Evolutionary conservation across 805 yeast genomes (phyloP).

Genomic region (Lipomyces japonicus): DNA sequence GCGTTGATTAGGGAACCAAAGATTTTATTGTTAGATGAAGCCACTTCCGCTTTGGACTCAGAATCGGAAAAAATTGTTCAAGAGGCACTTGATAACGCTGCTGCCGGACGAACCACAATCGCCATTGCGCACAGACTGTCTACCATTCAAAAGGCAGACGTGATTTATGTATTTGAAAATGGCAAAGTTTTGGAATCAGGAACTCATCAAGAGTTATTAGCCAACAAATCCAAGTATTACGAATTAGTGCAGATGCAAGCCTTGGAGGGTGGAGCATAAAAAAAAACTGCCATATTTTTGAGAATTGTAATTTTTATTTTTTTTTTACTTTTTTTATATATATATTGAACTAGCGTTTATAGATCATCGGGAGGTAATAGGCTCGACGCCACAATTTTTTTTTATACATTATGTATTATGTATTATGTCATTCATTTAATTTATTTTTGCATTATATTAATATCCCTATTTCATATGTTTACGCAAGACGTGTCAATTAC

Average conservation of each 20-base stretch:
- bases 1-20: conserved; percentile 66
- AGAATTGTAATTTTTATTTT: not conserved
- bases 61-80: conserved; percentile 78
- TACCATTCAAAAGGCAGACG: conserved; percentile 60
- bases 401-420: no score
- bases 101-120: conserved; percentile 67
- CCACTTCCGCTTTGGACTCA: conserved; percentile 61
- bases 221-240: conserved; percentile 37
- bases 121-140: conserved; percentile 83
- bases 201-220: conserved; percentile 47
- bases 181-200: conserved; percentile 65
- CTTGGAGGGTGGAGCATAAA: conserved; percentile 36
- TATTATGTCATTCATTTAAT: no score
- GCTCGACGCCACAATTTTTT: no score
- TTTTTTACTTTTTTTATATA: not conserved
- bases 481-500: no score
- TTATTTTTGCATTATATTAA: no score
- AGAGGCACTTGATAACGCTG: conserved; percentile 62
- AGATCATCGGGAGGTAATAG: no score
- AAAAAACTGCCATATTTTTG: not conserved
- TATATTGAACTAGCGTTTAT: no score
- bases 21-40: conserved; percentile 63
- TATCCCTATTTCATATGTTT: no score
- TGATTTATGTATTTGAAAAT: conserved; percentile 55
- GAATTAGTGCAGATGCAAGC: conserved; percentile 42